Percentiles rank a stretch among this genome's conserved stretches.
phyloP scores from a whole-genome alignment of 2,329 filamentous ascomycete species.

The Bipolaris cookei region DNA sequence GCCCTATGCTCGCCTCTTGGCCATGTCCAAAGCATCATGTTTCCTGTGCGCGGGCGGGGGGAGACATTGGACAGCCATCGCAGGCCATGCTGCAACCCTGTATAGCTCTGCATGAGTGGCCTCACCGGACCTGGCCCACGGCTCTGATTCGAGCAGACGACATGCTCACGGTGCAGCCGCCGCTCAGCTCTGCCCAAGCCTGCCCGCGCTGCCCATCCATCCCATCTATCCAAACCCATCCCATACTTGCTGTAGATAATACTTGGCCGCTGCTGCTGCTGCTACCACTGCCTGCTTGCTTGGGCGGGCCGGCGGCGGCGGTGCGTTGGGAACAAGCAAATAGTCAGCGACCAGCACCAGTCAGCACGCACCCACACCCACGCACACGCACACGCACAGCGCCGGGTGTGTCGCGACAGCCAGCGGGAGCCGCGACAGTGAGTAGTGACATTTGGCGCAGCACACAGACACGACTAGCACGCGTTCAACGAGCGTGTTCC shows the following conservation, averaged over 20 bases:
- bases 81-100: constrained; percentile 39
- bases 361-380: no score
- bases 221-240: background rate
- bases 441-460: constrained; percentile 24
- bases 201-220: constrained; percentile 1
- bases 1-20: constrained; percentile 38
- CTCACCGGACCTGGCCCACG: constrained; percentile 37
- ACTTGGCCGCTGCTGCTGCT: no score
- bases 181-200: constrained; percentile 23
- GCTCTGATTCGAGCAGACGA: constrained; percentile 38
- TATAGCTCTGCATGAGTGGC: constrained; percentile 48
- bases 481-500: constrained; percentile 44
- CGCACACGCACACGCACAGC: constrained; percentile 3
- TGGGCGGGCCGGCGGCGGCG: no score
- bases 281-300: no score
- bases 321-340: constrained; percentile 15
- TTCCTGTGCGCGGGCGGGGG: constrained; percentile 31
- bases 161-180: constrained; percentile 26
- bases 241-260: no score
- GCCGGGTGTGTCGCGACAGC: constrained; percentile 15
- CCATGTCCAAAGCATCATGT: constrained; percentile 39
- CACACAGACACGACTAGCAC: constrained; percentile 30
- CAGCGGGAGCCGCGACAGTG: constrained; percentile 15
- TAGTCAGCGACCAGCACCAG: no score
- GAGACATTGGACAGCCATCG: constrained; percentile 43